Base-by-base conservation (phyloP, 306 rosid species). In the Carpinus fangiana region DNA sequence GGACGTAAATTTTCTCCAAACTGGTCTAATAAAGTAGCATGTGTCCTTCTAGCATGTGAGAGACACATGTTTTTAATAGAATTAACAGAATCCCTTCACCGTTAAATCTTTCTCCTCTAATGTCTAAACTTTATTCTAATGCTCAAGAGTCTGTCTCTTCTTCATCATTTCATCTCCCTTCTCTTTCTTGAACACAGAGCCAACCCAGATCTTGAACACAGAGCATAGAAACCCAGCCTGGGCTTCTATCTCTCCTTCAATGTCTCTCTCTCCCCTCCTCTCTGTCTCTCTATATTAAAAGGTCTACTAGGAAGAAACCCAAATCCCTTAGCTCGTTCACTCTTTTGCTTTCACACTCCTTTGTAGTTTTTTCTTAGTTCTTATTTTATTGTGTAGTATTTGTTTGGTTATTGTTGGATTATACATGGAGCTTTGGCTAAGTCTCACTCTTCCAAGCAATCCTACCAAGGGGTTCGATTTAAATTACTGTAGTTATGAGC, bases 381-480 rank as follows among this genome's bases (percentile, higher is more conserved):
- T 9, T 60, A 13, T 67, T 65, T 54, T 56, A 75, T 82, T 75
- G 13, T 60, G 14, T 12, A 20, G 14, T 31, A 31, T 13, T 70
- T 75, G 52, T 76, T 55, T 76, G 56, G 54, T 72, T 73, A 53
- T 67, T 81, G 77, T 73, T 62, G 46, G 77, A 17, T 52, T 26
- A 2, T 68, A 9, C 18, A 89, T 90, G 97, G 97, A 94, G 83
- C 97, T 94, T 79, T 92, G 91, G 14, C 76, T 90, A 2, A 85
- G 90, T 68, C 95, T 92, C 13, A 77, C 92, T 82, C 97, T 86
- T 78, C 82, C 93, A 5, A 41, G 50, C 59, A 52, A 28, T n/a
- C 68, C 80, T 70, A 53, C 67, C 67, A 55, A 71, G 3, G 36
- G 52, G 17, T 77, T 86, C 48, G 74, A 88, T 69, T 48, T 77